A percentile compares a stretch with the other conserved stretches of the same genome.
These are phyloP conservation scores for Alternaria novae-zelandiae DNA, from an alignment of 2,329 filamentous ascomycete genomes.

Conservation along the genomic window DNA sequence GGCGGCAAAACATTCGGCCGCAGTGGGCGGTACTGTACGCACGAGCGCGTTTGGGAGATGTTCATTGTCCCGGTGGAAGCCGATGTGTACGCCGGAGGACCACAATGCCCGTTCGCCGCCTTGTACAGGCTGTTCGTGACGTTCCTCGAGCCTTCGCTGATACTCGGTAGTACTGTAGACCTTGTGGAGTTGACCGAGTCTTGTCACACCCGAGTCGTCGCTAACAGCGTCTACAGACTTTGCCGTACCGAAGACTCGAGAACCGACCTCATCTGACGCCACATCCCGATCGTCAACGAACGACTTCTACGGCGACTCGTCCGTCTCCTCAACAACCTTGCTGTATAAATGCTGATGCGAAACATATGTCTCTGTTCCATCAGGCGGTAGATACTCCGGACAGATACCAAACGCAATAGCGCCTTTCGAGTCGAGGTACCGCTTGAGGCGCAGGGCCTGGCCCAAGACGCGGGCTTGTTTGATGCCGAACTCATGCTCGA, in stretches of 20 bases:
- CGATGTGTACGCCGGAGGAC: background rate
- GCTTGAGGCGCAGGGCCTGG: conserved; percentile 29
- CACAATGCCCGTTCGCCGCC: background rate
- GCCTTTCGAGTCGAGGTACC: conserved; percentile 10
- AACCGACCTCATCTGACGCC: background rate
- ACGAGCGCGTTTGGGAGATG: background rate
- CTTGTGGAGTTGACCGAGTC: background rate
- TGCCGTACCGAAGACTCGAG: background rate
- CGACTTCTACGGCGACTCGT: background rate
- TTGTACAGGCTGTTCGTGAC: background rate
- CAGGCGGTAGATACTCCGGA: conserved; percentile 15
- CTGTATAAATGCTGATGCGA: background rate
- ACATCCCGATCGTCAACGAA: background rate
- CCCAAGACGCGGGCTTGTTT: conserved; percentile 41
- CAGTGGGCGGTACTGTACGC: background rate
- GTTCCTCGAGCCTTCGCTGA: background rate
- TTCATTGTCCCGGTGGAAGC: background rate
- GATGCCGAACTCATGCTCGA: conserved; percentile 57
- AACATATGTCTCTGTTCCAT: conserved; percentile 8
- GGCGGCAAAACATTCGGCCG: background rate
- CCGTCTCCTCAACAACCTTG: background rate
- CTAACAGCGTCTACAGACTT: background rate
- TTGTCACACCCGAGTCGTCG: background rate
- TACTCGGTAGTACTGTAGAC: background rate
- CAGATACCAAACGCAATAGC: conserved; percentile 1